Evolutionary conservation across 495 filamentous ascomycete species (phyloP), one percentile per base, ranked within the genome.

Genomic region (Penicillium soppii): DNA sequence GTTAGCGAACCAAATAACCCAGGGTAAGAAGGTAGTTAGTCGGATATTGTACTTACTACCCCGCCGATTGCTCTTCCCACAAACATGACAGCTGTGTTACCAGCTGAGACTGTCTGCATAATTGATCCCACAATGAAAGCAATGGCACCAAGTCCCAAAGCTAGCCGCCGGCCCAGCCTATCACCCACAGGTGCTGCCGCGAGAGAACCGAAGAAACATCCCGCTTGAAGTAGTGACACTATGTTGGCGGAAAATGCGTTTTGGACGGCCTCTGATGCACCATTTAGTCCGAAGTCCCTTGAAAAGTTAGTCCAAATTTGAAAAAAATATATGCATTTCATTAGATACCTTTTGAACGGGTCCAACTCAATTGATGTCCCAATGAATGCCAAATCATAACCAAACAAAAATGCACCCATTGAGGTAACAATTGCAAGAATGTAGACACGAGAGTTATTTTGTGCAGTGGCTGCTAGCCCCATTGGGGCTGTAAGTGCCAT

Each of bases 51-150:
- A n/a, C n/a, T n/a, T n/a, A n/a, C n/a, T 38, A 91, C 52, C 33
- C 87, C 87, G 47, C 79, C 73, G 16, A 89, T 73, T 29, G 84
- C 75, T 47, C 85, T 79, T 7, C 86, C 87, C 35, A 72, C 73
- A 81, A 79, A 72, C 43, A 84, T 77, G 13, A 82, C 68, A 1
- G 70, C 76, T 0, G 84, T 57, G 10, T 72, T 54, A 6, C 66
- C 62, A 55, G 66, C 81, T 7, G 76, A 77, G 16, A 71, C 77
- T 13, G 82, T 62, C 51, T 73, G 68, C 38, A 74, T 61, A 56
- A 66, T n/a, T 6, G 25, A 74, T 30, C 82, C 83, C 29, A 85
- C 52, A 37, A 78, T 70, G 57, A 85, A 86, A 32, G 82, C 53
- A 13, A 63, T 54, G 22, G 69, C 46, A 27, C 78, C 81, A 46